Evolutionary conservation across 257 asterid species (phyloP), one percentile per base, ranked within the genome.

Genomic region (Echium plantagineum): DNA sequence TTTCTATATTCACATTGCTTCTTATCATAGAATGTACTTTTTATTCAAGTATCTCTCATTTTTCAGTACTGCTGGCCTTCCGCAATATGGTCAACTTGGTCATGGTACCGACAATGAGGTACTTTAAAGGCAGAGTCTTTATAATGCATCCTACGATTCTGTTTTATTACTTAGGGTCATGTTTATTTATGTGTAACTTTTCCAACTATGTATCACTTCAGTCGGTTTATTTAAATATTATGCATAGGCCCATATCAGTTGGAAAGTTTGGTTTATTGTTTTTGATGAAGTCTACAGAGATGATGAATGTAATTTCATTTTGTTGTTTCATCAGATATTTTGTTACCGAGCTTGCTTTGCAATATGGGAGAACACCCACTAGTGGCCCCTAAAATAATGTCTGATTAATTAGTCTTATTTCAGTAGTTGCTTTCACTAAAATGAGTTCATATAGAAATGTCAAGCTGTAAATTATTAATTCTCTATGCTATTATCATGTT

Each of bases 11-110:
- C 49, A 42, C 49, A 10, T 13, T 17, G 12, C 49, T 12, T 10
- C 17, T 42, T 42, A 17, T 42, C 49, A 42, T 42, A 42, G 49
- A 17, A 42, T 12, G 46, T 63, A 63, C 61, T 66, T 66, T 66
- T 79, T 67, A 78, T 69, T 71, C 55, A 16, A 30, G 59, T 7
- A 61, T 52, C 75, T 75, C 60, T 62, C 46, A 55, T 48, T 63
- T 66, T 60, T 62, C 51, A 87, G 98, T 69, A 89, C 96, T 74
- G 97, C 91, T 77, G 98, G 98, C 74, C 90, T 84, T 69, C 98
- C 98, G 52, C 97, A 89, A 66, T 93, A 83, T 70, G 97, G 98
- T 66, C 98, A 93, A 78, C 94, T 93, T 68, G 98, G 98, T 55
- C 98, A 93, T 77, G 94, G 87, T 52, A 74, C 98, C 12, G 86